Base-by-base conservation (phyloP, 768 basidiomycete species). In the Rhizopogon salebrosus region DNA sequence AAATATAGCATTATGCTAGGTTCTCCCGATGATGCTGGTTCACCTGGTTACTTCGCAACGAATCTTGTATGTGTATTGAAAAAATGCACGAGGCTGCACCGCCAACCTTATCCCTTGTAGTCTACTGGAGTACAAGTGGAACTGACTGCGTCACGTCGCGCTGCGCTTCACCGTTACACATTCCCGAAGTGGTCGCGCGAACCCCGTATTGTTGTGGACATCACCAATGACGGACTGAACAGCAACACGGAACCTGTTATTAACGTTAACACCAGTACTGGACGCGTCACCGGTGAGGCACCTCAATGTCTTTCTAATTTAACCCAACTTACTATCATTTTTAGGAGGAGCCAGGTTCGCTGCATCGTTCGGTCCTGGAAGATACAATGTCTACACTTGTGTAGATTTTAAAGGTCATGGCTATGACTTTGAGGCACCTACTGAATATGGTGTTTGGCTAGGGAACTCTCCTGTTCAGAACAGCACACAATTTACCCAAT, bases 21-120 rank as follows among this genome's bases (percentile, higher is more conserved):
- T 11, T 70, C 72, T 29, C 78, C 82, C 4, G 83, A 84, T 54
- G 83, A 85, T 57, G 74, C 72, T 53, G 81, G 83, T 4, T 79
- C 80, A 14, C 84, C 84, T 0, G 84, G 84, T 45, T 86, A 84
- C 61, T 86, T 86, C 60, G 75, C 82, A 0, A 77, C 80, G 1
- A 83, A 83, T 57, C 67, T 85, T 27, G 82, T 80, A 53, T 14
- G 45, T 46, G n/a, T n/a, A n/a, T n/a, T n/a, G 20, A 29, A 8
- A 20, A 34, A 46, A 10, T 34, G 70, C 61, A 2, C 26, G 24
- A 18, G 14, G 29, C 38, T 48, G 6, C 24, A 14, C 38, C 6
- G 22, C 27, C 13, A 6, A 53, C 13, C 26, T 27, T 8, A 29
- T 20, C n/a, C 20, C 7, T 5, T 40, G 29, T 49, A 83, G 80